phyloP scores from a whole-genome alignment of 2,329 filamentous ascomycete species.

The Hirsutella thompsonii region DNA sequence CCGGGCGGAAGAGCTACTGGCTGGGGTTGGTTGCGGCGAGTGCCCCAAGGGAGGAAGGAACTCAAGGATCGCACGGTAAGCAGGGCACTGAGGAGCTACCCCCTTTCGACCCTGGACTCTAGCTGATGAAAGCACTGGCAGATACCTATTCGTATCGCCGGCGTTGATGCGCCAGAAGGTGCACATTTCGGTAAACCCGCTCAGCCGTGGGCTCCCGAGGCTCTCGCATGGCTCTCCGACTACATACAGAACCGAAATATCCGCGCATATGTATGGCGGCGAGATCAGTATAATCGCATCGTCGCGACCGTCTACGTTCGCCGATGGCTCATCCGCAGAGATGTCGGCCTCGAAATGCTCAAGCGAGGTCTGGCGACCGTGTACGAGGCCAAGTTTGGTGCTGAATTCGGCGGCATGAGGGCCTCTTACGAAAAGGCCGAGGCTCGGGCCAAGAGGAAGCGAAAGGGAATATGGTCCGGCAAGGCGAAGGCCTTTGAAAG shows the following conservation, averaged over 20 bases:
- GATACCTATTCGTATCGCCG: slow-evolving; percentile 83
- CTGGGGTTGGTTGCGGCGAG: slow-evolving; percentile 80
- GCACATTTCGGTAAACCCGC: slow-evolving; percentile 83
- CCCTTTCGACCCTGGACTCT: slow-evolving; percentile 10
- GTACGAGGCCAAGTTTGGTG: slow-evolving; percentile 84
- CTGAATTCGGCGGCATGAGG: slow-evolving; percentile 70
- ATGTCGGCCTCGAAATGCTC: slow-evolving; percentile 86
- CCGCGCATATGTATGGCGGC: slow-evolving; percentile 67
- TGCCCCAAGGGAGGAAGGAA: slow-evolving; percentile 56
- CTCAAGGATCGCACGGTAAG: slow-evolving; percentile 66
- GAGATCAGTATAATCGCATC: slow-evolving; percentile 85
- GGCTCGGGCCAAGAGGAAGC: slow-evolving; percentile 49
- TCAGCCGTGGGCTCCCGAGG: slow-evolving; percentile 74
- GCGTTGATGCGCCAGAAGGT: slow-evolving; percentile 84
- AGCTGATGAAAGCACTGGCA: slow-evolving; percentile 21
- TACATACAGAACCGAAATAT: slow-evolving; percentile 64
- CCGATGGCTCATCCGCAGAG: slow-evolving; percentile 52
- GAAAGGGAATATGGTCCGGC: slow-evolving; percentile 64
- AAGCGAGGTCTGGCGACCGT: slow-evolving; percentile 74
- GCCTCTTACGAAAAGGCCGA: slow-evolving; percentile 54
- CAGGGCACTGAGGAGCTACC: not conserved
- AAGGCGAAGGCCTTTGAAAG: slow-evolving; percentile 57
- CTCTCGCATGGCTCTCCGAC: slow-evolving; percentile 63
- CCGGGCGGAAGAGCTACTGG: slow-evolving; percentile 78
- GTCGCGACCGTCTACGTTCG: slow-evolving; percentile 76